Conservation (phyloP, 306 rosid species). For the Prunus padus region DNA sequence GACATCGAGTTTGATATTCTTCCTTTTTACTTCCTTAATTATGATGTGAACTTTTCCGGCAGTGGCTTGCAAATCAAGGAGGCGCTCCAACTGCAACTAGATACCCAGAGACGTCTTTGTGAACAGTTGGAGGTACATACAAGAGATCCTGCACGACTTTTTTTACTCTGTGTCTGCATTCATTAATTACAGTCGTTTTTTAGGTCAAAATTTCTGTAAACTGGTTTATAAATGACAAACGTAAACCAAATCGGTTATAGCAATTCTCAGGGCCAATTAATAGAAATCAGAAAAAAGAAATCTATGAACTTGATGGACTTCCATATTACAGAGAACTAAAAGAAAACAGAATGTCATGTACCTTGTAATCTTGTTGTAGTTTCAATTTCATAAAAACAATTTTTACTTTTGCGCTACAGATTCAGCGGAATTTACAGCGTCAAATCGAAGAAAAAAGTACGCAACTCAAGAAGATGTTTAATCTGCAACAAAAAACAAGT, state of each 20-base stretch:
- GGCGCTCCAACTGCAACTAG: conserved; percentile 83
- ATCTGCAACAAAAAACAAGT: conserved; percentile 32
- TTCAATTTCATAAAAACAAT: background rate
- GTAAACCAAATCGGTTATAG: too few species aligned
- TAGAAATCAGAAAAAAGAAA: too few species aligned
- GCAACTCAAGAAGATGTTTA: conserved; percentile 45
- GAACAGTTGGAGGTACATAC: conserved; percentile 79
- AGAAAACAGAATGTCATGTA: too few species aligned
- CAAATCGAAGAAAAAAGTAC: conserved; percentile 47
- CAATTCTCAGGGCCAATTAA: too few species aligned
- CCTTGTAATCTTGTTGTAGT: too few species aligned
- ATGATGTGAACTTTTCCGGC: conserved; percentile 9
- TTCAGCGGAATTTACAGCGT: conserved; percentile 39
- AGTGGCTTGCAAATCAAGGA: conserved; percentile 82
- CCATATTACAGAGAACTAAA: background rate
- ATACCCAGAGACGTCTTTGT: conserved; percentile 81
- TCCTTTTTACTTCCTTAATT: background rate
- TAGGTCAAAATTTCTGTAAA: too few species aligned
- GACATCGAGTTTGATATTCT: background rate
- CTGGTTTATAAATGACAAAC: too few species aligned
- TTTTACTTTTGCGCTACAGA: conserved; percentile 13
- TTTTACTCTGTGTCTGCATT: too few species aligned
- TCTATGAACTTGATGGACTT: background rate
- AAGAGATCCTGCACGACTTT: background rate
- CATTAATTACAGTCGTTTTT: too few species aligned